Conservation (phyloP, 2,329 filamentous ascomycete species). For the Cladophialophora exuberans region DNA sequence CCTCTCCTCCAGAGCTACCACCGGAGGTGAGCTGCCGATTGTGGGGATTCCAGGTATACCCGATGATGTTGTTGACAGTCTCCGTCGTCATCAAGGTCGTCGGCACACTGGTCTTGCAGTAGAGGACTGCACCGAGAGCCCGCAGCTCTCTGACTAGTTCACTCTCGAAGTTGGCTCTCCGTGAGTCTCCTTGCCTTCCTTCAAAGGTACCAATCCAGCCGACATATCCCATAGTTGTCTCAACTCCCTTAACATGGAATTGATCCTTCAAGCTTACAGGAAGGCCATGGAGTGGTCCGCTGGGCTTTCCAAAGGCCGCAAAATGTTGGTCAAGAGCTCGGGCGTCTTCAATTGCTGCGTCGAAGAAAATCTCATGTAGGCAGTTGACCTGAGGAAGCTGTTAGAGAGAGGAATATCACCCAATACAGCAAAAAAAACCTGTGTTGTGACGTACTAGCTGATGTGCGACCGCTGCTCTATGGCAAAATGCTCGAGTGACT, state of each 20-base stretch:
- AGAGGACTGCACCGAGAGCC: constrained; percentile 58
- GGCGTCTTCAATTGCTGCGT: constrained; percentile 48
- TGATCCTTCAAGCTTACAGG: constrained; percentile 58
- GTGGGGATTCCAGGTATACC: constrained; percentile 59
- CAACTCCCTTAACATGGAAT: constrained; percentile 51
- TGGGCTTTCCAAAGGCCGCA: constrained; percentile 27
- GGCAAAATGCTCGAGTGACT: constrained; percentile 48
- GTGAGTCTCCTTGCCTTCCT: constrained; percentile 54
- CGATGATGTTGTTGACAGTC: constrained; percentile 65
- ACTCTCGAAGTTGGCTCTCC: constrained; percentile 51
- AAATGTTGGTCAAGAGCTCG: constrained; percentile 63
- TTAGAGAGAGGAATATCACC: no score
- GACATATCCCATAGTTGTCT: constrained; percentile 64
- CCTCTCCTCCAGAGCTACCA: constrained; percentile 64
- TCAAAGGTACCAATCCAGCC: constrained; percentile 62
- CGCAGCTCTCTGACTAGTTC: constrained; percentile 51
- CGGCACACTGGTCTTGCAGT: constrained; percentile 60
- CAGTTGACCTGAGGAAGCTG: constrained; percentile 24
- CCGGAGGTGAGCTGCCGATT: constrained; percentile 58
- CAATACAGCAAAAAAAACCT: no score
- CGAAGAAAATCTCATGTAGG: constrained; percentile 50
- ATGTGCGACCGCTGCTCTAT: constrained; percentile 43
- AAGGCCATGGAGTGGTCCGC: constrained; percentile 65
- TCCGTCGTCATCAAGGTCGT: constrained; percentile 61
- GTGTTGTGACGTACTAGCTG: no score